These are phyloP conservation scores for Cyphellophora europaea DNA, from an alignment of 2,329 filamentous ascomycete genomes.

Conservation along the genomic window DNA sequence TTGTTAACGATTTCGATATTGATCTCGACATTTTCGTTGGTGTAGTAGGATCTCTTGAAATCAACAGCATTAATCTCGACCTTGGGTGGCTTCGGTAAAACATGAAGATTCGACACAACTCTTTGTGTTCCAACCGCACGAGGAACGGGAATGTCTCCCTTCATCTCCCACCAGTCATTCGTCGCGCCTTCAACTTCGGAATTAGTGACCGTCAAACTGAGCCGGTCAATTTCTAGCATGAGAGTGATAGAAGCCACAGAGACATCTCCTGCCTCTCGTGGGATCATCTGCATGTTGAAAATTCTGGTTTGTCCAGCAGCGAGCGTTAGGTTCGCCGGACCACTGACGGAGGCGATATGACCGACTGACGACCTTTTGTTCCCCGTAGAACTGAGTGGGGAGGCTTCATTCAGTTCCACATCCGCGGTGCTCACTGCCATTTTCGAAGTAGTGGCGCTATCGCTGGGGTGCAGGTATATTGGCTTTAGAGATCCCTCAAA, in stretches of 20 bases:
- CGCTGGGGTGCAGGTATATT: slow-evolving; percentile 23
- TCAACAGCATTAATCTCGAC: slow-evolving; percentile 63
- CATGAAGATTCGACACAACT: slow-evolving; percentile 51
- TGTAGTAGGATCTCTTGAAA: slow-evolving; percentile 66
- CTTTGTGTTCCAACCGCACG: slow-evolving; percentile 34
- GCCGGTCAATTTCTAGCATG: slow-evolving; percentile 53
- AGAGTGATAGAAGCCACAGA: slow-evolving; percentile 56
- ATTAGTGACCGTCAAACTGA: slow-evolving; percentile 59
- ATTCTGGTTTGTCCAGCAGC: slow-evolving; percentile 58
- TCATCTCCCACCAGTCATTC: slow-evolving; percentile 34
- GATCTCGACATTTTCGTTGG: slow-evolving; percentile 65
- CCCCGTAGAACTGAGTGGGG: slow-evolving; percentile 15
- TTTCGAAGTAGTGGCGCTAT: slow-evolving; percentile 21
- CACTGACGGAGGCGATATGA: slow-evolving; percentile 36
- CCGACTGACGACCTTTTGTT: slow-evolving; percentile 26
- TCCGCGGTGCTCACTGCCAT: slow-evolving; percentile 18
- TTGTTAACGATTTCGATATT: slow-evolving; percentile 66
- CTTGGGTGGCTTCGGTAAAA: slow-evolving; percentile 86
- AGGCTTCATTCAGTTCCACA: slow-evolving; percentile 26
- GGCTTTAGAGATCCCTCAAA: slow-evolving; percentile 42
- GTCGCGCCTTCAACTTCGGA: slow-evolving; percentile 27
- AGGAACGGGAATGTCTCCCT: slow-evolving; percentile 23
- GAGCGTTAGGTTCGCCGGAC: slow-evolving; percentile 56
- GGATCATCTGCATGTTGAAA: slow-evolving; percentile 60
- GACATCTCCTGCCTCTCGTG: slow-evolving; percentile 75